Base-by-base conservation (phyloP, 169 alveolate species). In the Plasmodium gonderi region DNA sequence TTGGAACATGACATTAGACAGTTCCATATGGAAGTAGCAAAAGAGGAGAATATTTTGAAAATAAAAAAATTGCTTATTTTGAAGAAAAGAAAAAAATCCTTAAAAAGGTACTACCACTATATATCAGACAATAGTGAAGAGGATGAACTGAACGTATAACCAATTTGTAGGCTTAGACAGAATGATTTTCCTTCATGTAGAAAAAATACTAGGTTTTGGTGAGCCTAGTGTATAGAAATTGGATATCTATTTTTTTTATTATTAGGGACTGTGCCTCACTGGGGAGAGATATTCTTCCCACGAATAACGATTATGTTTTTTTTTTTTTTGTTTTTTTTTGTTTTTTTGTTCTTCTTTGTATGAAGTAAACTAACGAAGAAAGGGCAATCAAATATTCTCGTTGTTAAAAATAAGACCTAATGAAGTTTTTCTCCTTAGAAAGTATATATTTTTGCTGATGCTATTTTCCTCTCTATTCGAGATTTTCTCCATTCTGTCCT, bases 61-160 rank as follows among this genome's bases (percentile, higher is more conserved):
- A 81, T 14, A 11, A 81, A 81, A 81, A 81, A 65, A 67, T 44
- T 81, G 54, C 36, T 31, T 20, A 67, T 74, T 44, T 67, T 81
- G 17, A 81, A 42, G 11, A 81, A 81, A 20, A 81, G 75, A 67
- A 81, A 29, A 81, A 81, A 49, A 42, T 14, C 33, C 47, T 74
- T 81, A 67, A 81, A 65, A 74, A 67, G 51, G 67, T 81, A 81
- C 54, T 81, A 81, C 54, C 38, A 36, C 20, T 81, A 81, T 29
- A 33, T 51, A 12, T 81, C 91, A 38, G 91, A 81, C 33, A 81
- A 81, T 67, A 81, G 91, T 68, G 90, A 79, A 29, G 91, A 81
- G 17, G 91, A 81, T 31, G 91, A 81, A 23, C 51, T 42, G 75
- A 81, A 81, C 33, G 38, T 68, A 20, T 81, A 81, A 45, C 11